Percentiles rank a stretch among this genome's conserved stretches.
Evolutionary conservation across 371 early-diverging fungal species (phyloP).

Genomic region (Apophysomyces trapeziformis): DNA sequence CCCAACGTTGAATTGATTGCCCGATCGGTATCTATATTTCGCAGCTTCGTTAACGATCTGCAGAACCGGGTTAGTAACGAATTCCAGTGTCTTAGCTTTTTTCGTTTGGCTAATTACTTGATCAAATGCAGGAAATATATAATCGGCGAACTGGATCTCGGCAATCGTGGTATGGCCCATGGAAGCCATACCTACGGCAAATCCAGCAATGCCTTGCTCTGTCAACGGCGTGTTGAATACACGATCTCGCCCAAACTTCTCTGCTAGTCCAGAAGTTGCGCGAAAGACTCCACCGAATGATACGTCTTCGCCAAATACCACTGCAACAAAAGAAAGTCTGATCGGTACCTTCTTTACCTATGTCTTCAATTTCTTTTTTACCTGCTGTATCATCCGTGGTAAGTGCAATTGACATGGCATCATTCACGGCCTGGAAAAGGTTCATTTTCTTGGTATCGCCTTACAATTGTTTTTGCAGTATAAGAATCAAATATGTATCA

Average conservation of each 20-base stretch:
- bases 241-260: conserved; percentile 90
- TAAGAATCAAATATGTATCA: neutral
- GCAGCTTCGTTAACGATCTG: conserved; percentile 98
- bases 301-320: conserved; percentile 98
- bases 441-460: conserved; percentile 91
- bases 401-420: conserved; percentile 89
- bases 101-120: conserved; percentile 59
- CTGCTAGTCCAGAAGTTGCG: conserved; percentile 90
- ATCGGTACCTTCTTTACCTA: neutral
- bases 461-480: conserved; percentile 15
- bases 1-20: conserved; percentile 90
- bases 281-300: conserved; percentile 98
- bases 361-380: conserved; percentile 15
- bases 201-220: conserved; percentile 97
- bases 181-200: conserved; percentile 97
- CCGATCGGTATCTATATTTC: conserved; percentile 96
- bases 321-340: conserved; percentile 34
- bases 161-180: conserved; percentile 97
- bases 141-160: conserved; percentile 99
- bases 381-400: conserved; percentile 89
- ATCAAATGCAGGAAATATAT: conserved; percentile 98
- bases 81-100: neutral
- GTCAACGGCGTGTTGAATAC: conserved; percentile 98
- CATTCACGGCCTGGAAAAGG: conserved; percentile 93
- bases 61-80: neutral